Base-by-base conservation (phyloP, 768 basidiomycete species). In the Amanita thiersii region DNA sequence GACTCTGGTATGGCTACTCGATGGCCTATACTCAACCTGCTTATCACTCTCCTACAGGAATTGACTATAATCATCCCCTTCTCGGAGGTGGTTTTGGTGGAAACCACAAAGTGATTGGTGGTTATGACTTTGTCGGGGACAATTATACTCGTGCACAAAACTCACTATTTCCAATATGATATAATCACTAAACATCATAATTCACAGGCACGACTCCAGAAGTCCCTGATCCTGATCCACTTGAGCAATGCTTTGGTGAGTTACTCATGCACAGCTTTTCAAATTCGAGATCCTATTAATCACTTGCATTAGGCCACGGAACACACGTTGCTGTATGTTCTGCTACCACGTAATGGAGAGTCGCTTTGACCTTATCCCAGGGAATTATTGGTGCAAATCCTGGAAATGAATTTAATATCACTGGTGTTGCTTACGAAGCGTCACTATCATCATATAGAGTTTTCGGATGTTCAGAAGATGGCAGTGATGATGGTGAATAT, bases 351-450 rank as follows among this genome's bases (percentile, higher is more conserved):
- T 6, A 2, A 41, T 21, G 20, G 9, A 25, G 12, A 12, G 2
- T 21, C 18, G 10, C 12, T 29, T 37, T 38, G 36, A 29, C 17
- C 12, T 73, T 43, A 76, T 68, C 1, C 70, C 43, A 66, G 58
- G 82, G 79, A 9, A 81, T 82, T 51, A 70, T 82, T 40, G 81
- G 75, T 10, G 76, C 77, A 12, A 60, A 77, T 46, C 72, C 75
- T 1, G 70, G 61, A 35, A 85, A 83, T 52, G 52, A 56, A 25
- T 81, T 75, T 63, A 77, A 77, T 57, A 74, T 85, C 51, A 76
- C 73, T 36, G 85, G 85, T 41, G 81, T 82, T 29, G 82, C 84
- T 2, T 81, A 71, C 43, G 65, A 69, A 1, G 76, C 81, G 0
- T 69, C 69, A 2, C 57, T 83, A 26, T 69, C 61, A 3, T 53